Percentiles rank a stretch among this genome's conserved stretches.
Evolutionary conservation across 371 early-diverging fungal genomes (phyloP).

Genomic region (Sporodiniella umbellata): DNA sequence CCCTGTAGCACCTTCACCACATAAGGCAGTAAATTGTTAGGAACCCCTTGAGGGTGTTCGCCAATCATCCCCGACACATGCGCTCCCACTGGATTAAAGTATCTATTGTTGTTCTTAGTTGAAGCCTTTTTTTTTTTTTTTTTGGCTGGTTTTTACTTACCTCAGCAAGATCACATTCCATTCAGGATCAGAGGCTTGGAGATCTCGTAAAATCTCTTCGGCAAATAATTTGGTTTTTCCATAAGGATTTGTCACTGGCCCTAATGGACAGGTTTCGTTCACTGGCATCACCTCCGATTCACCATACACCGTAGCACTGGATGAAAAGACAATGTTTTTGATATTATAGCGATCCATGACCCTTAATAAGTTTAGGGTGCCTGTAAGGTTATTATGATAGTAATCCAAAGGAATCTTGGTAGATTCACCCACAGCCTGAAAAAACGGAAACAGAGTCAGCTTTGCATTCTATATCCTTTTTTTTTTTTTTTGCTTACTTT

Average conservation of each 20-base stretch:
- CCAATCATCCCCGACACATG: slow-evolving; percentile 71
- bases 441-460: too few relatives aligned
- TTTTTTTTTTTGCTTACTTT: slow-evolving; percentile 53
- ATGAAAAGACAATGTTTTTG: slow-evolving; percentile 81
- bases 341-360: slow-evolving; percentile 63
- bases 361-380: slow-evolving; percentile 71
- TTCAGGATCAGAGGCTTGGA: slow-evolving; percentile 50
- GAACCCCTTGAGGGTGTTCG: slow-evolving; percentile 48
- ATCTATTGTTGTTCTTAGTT: slow-evolving; percentile 43
- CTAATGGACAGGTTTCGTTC: slow-evolving; percentile 58
- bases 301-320: slow-evolving; percentile 87
- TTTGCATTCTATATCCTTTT: too few relatives aligned
- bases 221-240: slow-evolving; percentile 84
- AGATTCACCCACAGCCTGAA: slow-evolving; percentile 69
- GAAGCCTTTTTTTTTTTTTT: too few relatives aligned
- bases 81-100: slow-evolving; percentile 92
- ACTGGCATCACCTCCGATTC: slow-evolving; percentile 58
- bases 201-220: slow-evolving; percentile 77
- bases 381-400: slow-evolving; percentile 74
- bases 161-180: slow-evolving; percentile 72
- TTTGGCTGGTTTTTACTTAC: too few relatives aligned
- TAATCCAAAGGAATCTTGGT: neutral
- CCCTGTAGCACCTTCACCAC: slow-evolving; percentile 81
- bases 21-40: slow-evolving; percentile 89
- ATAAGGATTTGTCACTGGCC: slow-evolving; percentile 79